Evolutionary conservation across 139 green algal species (phyloP).

Genomic region (Limnomonas spitsbergensis): DNA sequence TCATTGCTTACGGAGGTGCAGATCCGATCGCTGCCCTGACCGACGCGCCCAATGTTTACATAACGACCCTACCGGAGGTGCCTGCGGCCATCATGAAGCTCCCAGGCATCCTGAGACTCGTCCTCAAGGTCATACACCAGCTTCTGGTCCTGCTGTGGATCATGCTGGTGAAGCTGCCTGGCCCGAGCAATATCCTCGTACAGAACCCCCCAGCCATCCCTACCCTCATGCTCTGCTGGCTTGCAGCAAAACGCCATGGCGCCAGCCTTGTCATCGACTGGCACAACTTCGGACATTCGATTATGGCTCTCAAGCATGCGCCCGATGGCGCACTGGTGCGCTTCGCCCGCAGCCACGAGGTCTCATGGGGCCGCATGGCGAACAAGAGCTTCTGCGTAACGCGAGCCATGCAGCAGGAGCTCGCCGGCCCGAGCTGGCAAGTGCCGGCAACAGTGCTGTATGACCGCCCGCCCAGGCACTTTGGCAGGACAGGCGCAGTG

Average conservation of each 20-base stretch:
- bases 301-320: conserved; percentile 72
- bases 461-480: conserved; percentile 77
- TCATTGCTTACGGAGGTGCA: conserved; percentile 63
- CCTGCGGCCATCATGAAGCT: conserved; percentile 27
- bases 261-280: conserved; percentile 86
- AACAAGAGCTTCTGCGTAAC: conserved; percentile 84
- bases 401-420: conserved; percentile 74
- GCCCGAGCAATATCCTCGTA: conserved; percentile 59
- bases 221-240: conserved; percentile 69
- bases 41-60: conserved; percentile 25
- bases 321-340: conserved; percentile 41
- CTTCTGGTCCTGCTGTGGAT: conserved; percentile 57
- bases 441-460: conserved; percentile 82
- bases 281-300: conserved; percentile 93
- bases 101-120: conserved; percentile 49
- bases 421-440: conserved; percentile 59
- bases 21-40: conserved; percentile 46
- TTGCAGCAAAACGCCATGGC: conserved; percentile 58
- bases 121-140: conserved; percentile 69
- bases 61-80: conserved; percentile 36
- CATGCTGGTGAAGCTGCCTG: conserved; percentile 53
- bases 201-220: conserved; percentile 91
- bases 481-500: conserved; percentile 43
- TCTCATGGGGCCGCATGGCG: conserved; percentile 44
- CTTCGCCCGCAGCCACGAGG: conserved; percentile 62